Evolutionary conservation across 1,284 basidiomycete species (phyloP).

Genomic region (Boletellus deceptivus): DNA sequence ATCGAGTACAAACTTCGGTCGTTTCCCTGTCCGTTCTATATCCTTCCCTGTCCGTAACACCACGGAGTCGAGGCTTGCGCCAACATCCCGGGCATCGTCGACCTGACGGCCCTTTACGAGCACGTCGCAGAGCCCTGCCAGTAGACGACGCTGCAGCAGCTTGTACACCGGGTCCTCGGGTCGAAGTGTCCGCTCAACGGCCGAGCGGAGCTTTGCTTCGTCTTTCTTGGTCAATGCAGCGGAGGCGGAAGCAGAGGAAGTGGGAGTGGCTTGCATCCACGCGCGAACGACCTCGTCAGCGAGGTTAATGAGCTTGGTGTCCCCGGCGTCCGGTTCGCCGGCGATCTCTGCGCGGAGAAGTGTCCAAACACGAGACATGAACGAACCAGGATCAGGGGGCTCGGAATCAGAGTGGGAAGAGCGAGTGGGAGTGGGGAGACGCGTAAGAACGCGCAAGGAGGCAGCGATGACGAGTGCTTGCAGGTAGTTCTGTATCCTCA

Average conservation of each 20-base stretch:
- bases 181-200: slow-evolving; percentile 60
- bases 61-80: slow-evolving; percentile 28
- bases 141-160: slow-evolving; percentile 56
- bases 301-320: slow-evolving; percentile 61
- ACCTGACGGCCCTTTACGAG: slow-evolving; percentile 26
- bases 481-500: slow-evolving; percentile 63
- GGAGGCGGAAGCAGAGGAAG: slow-evolving; percentile 5
- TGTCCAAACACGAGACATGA: slow-evolving; percentile 61
- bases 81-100: slow-evolving; percentile 2
- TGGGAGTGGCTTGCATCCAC: slow-evolving; percentile 23
- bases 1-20: slow-evolving; percentile 28
- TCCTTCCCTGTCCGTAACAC: slow-evolving; percentile 47
- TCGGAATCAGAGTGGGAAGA: slow-evolving; percentile 1
- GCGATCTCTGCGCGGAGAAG: slow-evolving; percentile 60
- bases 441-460: slow-evolving; percentile 54
- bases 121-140: slow-evolving; percentile 42
- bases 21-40: slow-evolving; percentile 24
- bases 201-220: slow-evolving; percentile 49
- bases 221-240: slow-evolving; percentile 37
- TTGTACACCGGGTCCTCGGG: slow-evolving; percentile 63
- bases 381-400: slow-evolving; percentile 24
- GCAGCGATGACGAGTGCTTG: slow-evolving; percentile 70
- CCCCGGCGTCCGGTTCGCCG: slow-evolving; percentile 36
- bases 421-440: slow-evolving; percentile 33
- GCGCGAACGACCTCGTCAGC: slow-evolving; percentile 68